Evolutionary conservation across 176 grass and related monocot genomes (phyloP).

Genomic region (Eragrostis nindensis): DNA sequence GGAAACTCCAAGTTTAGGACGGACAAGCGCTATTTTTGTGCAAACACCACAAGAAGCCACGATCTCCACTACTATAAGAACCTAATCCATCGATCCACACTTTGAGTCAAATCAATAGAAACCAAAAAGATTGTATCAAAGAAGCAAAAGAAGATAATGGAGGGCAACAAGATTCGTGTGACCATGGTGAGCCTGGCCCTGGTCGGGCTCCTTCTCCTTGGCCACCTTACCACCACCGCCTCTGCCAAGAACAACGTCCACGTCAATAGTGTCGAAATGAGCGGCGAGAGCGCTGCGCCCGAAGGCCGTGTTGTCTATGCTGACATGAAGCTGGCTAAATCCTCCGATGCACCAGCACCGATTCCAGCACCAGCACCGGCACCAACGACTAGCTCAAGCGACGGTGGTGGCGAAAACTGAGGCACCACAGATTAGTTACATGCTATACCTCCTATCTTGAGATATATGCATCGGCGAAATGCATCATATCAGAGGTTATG

Average conservation of each 20-base stretch:
- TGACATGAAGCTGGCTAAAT: constrained; percentile 12
- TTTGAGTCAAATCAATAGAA: no score
- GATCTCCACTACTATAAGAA: neutral
- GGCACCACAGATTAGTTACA: no score
- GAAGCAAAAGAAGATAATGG: neutral
- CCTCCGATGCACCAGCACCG: neutral
- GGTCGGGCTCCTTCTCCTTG: constrained; percentile 21
- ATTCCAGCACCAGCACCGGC: neutral
- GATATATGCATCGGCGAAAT: no score
- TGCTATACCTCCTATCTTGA: no score
- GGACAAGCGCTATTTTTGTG: neutral
- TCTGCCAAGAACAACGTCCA: constrained; percentile 1
- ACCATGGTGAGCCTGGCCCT: constrained; percentile 30
- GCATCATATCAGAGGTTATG: no score
- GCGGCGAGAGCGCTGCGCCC: neutral
- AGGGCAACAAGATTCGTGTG: neutral
- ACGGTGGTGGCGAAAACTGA: neutral
- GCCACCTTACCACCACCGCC: neutral
- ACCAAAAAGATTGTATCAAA: neutral
- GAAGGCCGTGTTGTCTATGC: constrained; percentile 41
- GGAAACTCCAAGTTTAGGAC: neutral
- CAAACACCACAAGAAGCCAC: neutral
- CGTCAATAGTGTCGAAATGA: neutral
- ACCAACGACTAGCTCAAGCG: neutral
- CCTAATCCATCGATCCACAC: neutral